phyloP scores from a whole-genome alignment of 306 rosid genomes.

The Glycine latifolia region DNA sequence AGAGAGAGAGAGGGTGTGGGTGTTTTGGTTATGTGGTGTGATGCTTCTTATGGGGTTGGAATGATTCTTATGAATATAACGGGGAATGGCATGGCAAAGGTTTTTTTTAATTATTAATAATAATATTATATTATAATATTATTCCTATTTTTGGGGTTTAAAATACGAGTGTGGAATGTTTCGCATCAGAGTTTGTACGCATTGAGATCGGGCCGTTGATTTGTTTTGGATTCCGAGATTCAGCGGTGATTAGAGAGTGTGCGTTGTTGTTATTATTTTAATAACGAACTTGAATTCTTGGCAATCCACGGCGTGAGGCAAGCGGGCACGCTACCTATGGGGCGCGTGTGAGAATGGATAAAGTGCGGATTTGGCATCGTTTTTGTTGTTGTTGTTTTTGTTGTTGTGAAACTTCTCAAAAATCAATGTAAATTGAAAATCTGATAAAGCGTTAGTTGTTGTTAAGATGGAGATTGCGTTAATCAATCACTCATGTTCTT shows the following conservation, averaged over 20 bases:
- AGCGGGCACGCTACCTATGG: slow-evolving; percentile 22
- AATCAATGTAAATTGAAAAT: slow-evolving; percentile 18
- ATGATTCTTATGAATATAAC: slow-evolving; percentile 57
- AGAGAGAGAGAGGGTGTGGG: not conserved
- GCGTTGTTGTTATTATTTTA: slow-evolving; percentile 39
- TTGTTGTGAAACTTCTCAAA: slow-evolving; percentile 31
- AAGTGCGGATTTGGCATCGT: slow-evolving; percentile 18
- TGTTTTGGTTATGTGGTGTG: not conserved
- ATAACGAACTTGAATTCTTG: slow-evolving; percentile 45
- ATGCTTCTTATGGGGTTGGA: slow-evolving; percentile 50
- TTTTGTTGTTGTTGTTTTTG: slow-evolving; percentile 5
- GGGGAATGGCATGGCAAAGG: slow-evolving; percentile 37
- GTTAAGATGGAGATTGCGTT: slow-evolving; percentile 42
- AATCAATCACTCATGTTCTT: slow-evolving; percentile 16
- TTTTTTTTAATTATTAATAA: not conserved
- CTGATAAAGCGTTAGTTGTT: slow-evolving; percentile 9
- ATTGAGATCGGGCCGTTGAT: slow-evolving; percentile 48
- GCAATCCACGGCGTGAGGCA: slow-evolving; percentile 31
- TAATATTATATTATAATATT: not conserved
- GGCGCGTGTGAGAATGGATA: slow-evolving; percentile 31
- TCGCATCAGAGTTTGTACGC: slow-evolving; percentile 41
- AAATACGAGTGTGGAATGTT: slow-evolving; percentile 38
- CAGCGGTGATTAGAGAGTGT: slow-evolving; percentile 31
- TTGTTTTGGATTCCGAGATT: slow-evolving; percentile 8
- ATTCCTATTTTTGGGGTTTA: not conserved